Percentiles rank a stretch among this genome's conserved stretches.
These are phyloP conservation scores for Stropharia rugosoannulata DNA, from an alignment of 768 basidiomycete species.

Conservation along the genomic window DNA sequence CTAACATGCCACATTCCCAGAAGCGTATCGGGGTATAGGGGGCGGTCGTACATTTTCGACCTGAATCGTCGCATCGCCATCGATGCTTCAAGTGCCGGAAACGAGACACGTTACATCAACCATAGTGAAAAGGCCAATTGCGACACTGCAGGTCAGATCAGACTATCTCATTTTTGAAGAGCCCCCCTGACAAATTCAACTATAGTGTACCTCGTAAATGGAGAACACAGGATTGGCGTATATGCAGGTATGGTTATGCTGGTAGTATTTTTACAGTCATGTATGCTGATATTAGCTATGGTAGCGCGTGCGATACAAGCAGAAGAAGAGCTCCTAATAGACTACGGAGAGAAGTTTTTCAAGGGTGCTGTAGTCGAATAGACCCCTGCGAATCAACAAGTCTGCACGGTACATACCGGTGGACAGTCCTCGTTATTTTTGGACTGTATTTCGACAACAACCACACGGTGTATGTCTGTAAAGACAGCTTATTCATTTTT, in stretches of 20 bases:
- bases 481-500: too few relatives aligned
- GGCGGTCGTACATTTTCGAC: slow-evolving; percentile 62
- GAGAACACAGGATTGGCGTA: slow-evolving; percentile 67
- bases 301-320: slow-evolving; percentile 10
- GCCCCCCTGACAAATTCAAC: neutral
- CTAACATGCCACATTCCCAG: neutral
- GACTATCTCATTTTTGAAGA: neutral
- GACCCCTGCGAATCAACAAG: too few relatives aligned
- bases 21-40: slow-evolving; percentile 37
- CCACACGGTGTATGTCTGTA: too few relatives aligned
- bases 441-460: too few relatives aligned
- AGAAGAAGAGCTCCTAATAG: slow-evolving; percentile 52
- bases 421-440: too few relatives aligned
- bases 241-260: slow-evolving; percentile 40
- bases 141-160: slow-evolving; percentile 38
- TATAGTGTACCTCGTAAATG: slow-evolving; percentile 58
- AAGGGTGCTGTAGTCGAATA: neutral
- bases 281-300: neutral
- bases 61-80: slow-evolving; percentile 45
- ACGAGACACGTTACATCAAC: slow-evolving; percentile 69
- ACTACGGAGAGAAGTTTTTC: slow-evolving; percentile 58
- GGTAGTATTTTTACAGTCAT: slow-evolving; percentile 16
- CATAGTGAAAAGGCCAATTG: slow-evolving; percentile 47
- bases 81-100: slow-evolving; percentile 59
- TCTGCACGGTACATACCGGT: too few relatives aligned